These are phyloP conservation scores for Chaetothyriales sp. DNA, from an alignment of 2,329 filamentous ascomycete species.

Conservation along the genomic window DNA sequence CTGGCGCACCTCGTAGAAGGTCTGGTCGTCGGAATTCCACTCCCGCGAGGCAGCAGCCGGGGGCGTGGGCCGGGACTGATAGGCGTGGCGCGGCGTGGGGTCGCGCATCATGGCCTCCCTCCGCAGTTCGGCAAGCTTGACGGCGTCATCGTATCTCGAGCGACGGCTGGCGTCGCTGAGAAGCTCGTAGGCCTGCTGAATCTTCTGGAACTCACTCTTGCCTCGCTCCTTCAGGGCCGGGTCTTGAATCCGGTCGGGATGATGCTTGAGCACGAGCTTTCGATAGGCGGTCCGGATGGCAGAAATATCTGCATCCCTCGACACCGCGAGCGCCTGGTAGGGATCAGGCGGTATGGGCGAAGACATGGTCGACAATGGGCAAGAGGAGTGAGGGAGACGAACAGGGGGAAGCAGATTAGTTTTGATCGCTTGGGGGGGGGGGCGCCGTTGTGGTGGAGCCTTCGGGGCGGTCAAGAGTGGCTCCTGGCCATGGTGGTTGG, in stretches of 20 bases:
- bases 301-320: constrained; percentile 53
- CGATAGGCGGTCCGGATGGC: constrained; percentile 69
- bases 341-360: constrained; percentile 46
- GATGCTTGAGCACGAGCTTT: constrained; percentile 75
- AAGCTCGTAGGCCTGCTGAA: constrained; percentile 86
- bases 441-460: not conserved
- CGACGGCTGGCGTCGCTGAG: constrained; percentile 65
- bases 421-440: not conserved
- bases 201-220: constrained; percentile 77
- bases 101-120: constrained; percentile 40
- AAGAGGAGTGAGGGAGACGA: not conserved
- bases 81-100: constrained; percentile 10
- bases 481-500: not conserved
- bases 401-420: not conserved
- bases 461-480: not conserved
- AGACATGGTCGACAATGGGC: not conserved
- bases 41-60: constrained; percentile 21
- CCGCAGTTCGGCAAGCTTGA: constrained; percentile 52
- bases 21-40: constrained; percentile 27
- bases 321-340: constrained; percentile 62
- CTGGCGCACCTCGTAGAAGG: constrained; percentile 29
- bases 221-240: constrained; percentile 62
- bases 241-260: constrained; percentile 83
- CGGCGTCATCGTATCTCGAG: constrained; percentile 62
- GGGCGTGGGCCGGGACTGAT: constrained; percentile 13